Percentiles rank a stretch among this genome's conserved stretches.
These are phyloP conservation scores for Pythium rhizo-oryzae DNA, from an alignment of 352 stramenopile species.

Conservation along the genomic window DNA sequence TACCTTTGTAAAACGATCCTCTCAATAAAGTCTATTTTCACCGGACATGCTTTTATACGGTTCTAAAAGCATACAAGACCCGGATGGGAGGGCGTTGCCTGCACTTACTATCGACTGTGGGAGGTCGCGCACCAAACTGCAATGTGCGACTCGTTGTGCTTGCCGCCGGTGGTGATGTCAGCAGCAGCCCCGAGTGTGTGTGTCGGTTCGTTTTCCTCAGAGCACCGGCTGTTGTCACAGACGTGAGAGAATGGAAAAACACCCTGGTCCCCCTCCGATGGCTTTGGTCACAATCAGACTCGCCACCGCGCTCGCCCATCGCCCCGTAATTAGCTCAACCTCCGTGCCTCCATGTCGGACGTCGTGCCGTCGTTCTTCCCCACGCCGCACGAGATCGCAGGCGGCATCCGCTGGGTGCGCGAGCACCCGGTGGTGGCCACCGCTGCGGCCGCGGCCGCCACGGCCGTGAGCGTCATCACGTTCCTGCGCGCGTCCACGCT, in stretches of 20 bases:
- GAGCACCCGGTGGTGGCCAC: conserved; percentile 75
- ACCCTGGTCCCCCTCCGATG: not conserved
- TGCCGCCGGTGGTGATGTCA: conserved; percentile 25
- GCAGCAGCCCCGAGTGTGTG: conserved; percentile 6
- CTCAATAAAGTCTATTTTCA: not conserved
- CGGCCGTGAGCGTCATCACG: conserved; percentile 66
- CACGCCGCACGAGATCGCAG: conserved; percentile 77
- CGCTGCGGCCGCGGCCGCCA: conserved; percentile 64
- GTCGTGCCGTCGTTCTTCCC: conserved; percentile 79
- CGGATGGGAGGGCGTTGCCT: too few species aligned
- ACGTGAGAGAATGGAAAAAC: conserved; percentile 6
- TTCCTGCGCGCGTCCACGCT: conserved; percentile 40
- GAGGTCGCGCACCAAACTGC: conserved; percentile 21
- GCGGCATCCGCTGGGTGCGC: conserved; percentile 68
- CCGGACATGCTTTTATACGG: too few species aligned
- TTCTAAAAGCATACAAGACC: too few species aligned
- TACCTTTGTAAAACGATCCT: conserved; percentile 10
- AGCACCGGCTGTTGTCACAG: conserved; percentile 25
- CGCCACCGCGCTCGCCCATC: not conserved
- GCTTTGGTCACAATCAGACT: conserved; percentile 8
- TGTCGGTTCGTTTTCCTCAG: conserved; percentile 29
- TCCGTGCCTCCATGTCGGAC: conserved; percentile 48
- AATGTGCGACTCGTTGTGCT: conserved; percentile 30
- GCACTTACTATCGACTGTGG: not conserved
- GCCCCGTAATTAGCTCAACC: not conserved